Percentiles rank a stretch among this genome's conserved stretches.
These are phyloP conservation scores for Vitis amurensis DNA, from an alignment of 164 flowering plant species.

Conservation along the genomic window DNA sequence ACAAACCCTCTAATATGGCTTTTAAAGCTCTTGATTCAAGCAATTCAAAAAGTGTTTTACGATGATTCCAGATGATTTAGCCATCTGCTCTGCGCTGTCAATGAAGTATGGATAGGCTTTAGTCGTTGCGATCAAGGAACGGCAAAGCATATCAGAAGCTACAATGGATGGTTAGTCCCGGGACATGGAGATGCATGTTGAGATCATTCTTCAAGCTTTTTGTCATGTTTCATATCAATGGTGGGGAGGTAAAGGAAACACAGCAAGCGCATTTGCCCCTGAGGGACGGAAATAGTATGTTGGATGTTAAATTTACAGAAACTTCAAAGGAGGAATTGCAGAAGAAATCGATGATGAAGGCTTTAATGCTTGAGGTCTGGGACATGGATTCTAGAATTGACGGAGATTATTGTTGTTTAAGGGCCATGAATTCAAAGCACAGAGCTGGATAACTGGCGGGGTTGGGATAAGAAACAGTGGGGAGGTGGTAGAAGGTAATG, in stretches of 20 bases:
- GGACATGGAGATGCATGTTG: neutral
- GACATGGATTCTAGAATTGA: neutral
- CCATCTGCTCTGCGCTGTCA: neutral
- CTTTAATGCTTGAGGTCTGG: neutral
- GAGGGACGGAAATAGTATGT: neutral
- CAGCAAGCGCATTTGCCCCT: neutral
- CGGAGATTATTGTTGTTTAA: neutral
- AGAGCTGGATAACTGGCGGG: neutral
- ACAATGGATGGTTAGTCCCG: neutral
- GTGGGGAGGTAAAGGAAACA: neutral
- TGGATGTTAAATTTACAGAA: neutral
- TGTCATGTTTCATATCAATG: neutral
- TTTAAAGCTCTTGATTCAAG: conserved; percentile 20
- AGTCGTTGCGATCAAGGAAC: neutral
- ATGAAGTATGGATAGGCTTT: neutral
- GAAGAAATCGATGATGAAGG: neutral
- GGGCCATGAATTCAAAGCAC: neutral
- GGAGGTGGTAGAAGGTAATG: conserved; percentile 8
- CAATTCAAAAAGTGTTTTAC: conserved; percentile 32
- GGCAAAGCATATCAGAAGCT: neutral
- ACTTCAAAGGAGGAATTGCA: neutral
- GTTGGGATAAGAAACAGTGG: neutral
- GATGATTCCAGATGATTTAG: conserved; percentile 27
- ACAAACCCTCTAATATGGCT: conserved; percentile 19
- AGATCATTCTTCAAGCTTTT: neutral